These are phyloP conservation scores for Fusarium oxysporum DNA, from an alignment of 2,329 filamentous ascomycete species.

Conservation along the genomic window DNA sequence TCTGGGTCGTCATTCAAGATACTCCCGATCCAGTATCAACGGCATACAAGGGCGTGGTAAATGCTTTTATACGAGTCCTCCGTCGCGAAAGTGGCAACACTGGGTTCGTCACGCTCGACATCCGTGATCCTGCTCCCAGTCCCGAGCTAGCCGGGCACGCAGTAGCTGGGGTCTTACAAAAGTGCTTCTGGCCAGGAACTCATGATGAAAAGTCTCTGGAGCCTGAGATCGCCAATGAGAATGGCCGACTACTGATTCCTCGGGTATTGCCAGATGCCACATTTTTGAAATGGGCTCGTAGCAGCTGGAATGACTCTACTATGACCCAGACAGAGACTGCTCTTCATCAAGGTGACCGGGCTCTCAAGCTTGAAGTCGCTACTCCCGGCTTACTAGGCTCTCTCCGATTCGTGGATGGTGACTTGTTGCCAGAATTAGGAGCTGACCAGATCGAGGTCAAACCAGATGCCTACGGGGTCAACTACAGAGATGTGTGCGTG, in stretches of 20 bases:
- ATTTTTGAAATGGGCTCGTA: conserved; percentile 11
- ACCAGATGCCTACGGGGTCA: neutral
- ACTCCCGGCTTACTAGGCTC: neutral
- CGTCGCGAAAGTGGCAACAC: conserved; percentile 10
- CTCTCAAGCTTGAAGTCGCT: neutral
- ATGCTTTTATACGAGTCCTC: neutral
- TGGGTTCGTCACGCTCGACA: neutral
- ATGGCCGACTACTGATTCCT: neutral
- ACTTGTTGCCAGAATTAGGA: neutral
- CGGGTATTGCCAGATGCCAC: neutral
- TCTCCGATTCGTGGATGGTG: neutral
- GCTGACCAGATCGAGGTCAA: neutral
- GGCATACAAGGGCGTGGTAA: neutral
- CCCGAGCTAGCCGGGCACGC: neutral
- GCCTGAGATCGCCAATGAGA: neutral
- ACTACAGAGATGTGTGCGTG: neutral
- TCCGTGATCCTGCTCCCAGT: neutral
- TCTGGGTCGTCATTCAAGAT: neutral
- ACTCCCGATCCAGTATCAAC: neutral
- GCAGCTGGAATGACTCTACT: neutral
- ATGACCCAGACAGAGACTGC: neutral
- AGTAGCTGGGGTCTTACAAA: neutral
- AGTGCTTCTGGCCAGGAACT: neutral
- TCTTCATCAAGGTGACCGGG: neutral
- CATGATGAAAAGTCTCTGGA: neutral